Evolutionary conservation across 768 basidiomycete species (phyloP).

Genomic region (Tricholoma matsutake): DNA sequence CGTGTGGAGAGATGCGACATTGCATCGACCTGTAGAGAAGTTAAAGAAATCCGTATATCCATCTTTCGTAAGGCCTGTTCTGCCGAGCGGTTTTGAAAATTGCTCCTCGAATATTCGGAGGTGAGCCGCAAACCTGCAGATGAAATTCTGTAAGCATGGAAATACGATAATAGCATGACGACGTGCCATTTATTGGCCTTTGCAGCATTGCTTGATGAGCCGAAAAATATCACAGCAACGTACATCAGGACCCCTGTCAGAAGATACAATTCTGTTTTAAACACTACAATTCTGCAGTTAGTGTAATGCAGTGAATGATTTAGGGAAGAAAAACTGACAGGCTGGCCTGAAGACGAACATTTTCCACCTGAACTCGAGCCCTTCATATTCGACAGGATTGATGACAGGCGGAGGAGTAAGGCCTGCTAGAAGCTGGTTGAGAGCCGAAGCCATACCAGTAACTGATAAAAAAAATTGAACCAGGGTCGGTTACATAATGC

Average conservation of each 20-base stretch:
- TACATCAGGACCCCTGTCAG: slow-evolving; percentile 55
- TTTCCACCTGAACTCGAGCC: slow-evolving; percentile 71
- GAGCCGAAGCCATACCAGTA: slow-evolving; percentile 22
- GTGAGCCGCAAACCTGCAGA: slow-evolving; percentile 58
- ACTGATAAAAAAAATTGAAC: not conserved
- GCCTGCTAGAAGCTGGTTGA: slow-evolving; percentile 32
- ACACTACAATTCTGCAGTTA: slow-evolving; percentile 37
- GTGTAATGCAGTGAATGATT: not conserved
- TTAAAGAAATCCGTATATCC: slow-evolving; percentile 79
- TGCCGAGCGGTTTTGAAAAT: slow-evolving; percentile 65
- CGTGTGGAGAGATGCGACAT: slow-evolving; percentile 74
- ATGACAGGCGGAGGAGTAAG: slow-evolving; percentile 60
- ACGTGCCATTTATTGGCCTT: slow-evolving; percentile 69
- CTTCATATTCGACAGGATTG: slow-evolving; percentile 62
- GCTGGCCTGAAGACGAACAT: slow-evolving; percentile 81
- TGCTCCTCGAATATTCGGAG: slow-evolving; percentile 58
- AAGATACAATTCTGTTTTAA: slow-evolving; percentile 63
- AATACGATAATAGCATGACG: slow-evolving; percentile 9
- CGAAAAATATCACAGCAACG: slow-evolving; percentile 53
- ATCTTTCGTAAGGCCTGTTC: slow-evolving; percentile 54
- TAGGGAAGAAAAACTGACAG: slow-evolving; percentile 37
- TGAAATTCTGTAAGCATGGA: slow-evolving; percentile 11
- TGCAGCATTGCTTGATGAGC: slow-evolving; percentile 54
- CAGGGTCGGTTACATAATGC: slow-evolving; percentile 6
- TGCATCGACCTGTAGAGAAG: slow-evolving; percentile 86